These are phyloP conservation scores for Tilletia caries DNA, from an alignment of 1,284 basidiomycete genomes.

Conservation along the genomic window DNA sequence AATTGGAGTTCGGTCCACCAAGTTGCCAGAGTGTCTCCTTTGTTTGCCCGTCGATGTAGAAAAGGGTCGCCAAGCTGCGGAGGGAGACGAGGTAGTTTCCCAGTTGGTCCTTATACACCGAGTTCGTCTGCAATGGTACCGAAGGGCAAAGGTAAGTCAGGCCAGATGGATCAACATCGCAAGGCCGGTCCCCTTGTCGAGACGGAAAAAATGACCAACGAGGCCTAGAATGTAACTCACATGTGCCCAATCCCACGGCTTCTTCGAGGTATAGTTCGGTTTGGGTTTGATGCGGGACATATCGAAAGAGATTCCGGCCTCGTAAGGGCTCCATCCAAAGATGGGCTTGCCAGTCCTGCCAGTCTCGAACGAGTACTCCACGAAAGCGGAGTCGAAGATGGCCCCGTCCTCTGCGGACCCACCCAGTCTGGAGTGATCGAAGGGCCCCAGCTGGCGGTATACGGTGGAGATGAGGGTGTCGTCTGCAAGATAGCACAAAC, in stretches of 20 bases:
- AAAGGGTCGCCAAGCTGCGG: conserved; percentile 13
- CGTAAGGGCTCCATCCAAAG: conserved; percentile 5
- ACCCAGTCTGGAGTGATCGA: background rate
- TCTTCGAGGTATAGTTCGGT: background rate
- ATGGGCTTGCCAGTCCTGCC: background rate
- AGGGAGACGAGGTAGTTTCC: conserved; percentile 29
- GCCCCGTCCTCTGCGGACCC: conserved; percentile 3
- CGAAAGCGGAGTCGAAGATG: conserved; percentile 2
- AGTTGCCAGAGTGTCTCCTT: conserved; percentile 1
- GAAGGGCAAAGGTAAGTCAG: too few species aligned
- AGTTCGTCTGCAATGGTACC: background rate
- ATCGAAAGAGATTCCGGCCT: background rate
- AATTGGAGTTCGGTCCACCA: background rate
- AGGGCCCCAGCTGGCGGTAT: background rate
- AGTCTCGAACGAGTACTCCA: background rate
- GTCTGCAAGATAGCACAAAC: background rate
- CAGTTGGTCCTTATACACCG: conserved; percentile 10
- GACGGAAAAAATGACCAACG: background rate
- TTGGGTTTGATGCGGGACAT: background rate
- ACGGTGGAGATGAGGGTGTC: background rate
- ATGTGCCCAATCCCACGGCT: conserved; percentile 11
- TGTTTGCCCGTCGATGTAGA: conserved; percentile 6
- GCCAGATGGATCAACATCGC: background rate
- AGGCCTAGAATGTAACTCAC: background rate
- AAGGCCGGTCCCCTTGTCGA: background rate